phyloP scores from a whole-genome alignment of 225 moss, liverwort and hornwort species.

The Takakia lepidozioides region DNA sequence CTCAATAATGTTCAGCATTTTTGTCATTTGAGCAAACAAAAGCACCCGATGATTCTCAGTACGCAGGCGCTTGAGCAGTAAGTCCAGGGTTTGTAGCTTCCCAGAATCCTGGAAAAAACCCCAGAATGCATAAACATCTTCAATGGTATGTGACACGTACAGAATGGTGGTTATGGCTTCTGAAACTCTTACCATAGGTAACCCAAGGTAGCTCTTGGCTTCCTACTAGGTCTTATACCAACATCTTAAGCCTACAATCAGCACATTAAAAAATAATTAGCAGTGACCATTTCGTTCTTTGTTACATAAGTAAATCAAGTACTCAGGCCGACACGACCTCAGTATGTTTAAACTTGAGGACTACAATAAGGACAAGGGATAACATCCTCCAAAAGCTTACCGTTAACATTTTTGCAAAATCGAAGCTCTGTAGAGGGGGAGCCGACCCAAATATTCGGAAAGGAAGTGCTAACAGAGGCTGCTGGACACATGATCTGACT shows the following conservation, averaged over 20 bases:
- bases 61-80: slow-evolving; percentile 73
- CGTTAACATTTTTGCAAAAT: slow-evolving; percentile 90
- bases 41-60: slow-evolving; percentile 74
- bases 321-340: no score
- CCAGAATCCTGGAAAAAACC: slow-evolving; percentile 62
- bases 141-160: not conserved
- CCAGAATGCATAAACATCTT: slow-evolving; percentile 1
- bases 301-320: no score
- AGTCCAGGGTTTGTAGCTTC: slow-evolving; percentile 69
- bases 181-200: no score
- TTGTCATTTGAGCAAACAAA: slow-evolving; percentile 92
- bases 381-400: slow-evolving; percentile 38
- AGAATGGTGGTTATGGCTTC: not conserved
- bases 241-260: no score
- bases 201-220: no score
- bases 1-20: slow-evolving; percentile 91
- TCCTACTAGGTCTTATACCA: no score
- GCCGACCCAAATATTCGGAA: slow-evolving; percentile 83
- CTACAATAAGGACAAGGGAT: no score
- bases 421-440: slow-evolving; percentile 84
- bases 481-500: slow-evolving; percentile 35
- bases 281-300: no score
- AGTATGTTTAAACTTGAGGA: no score
- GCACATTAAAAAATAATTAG: no score
- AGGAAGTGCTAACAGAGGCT: slow-evolving; percentile 62